Evolutionary conservation across 2,329 filamentous ascomycete species (phyloP), one percentile per base, ranked within the genome.

Genomic region (Phaeosphaeriaceae sp.): DNA sequence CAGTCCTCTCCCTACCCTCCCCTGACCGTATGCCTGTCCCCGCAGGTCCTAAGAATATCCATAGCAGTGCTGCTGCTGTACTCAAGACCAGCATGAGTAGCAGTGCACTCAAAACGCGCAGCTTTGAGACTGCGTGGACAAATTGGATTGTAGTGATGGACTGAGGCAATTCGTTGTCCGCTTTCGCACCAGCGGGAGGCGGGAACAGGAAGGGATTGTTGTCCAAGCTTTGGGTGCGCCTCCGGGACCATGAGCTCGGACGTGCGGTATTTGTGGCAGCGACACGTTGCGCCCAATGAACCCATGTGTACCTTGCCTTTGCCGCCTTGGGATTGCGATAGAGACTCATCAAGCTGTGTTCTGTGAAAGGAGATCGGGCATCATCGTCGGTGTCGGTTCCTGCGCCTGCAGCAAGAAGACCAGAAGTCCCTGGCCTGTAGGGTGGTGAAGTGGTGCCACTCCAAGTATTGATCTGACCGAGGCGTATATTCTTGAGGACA

Each of bases 201-300:
- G 48, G 19, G 48, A n/a, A 41, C 20, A 25, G 24, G 17, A 33
- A 21, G 13, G 40, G 6, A 21, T 50, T 31, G 10, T 47, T 31
- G 20, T 54, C 52, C 1, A 55, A 47, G 44, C 58, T 57, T 17
- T 41, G 36, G 48, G 58, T 45, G n/a, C 50, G 53, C 19, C 42
- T 51, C 11, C 27, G 53, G 20, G 41, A 49, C 2, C 9, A 22
- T 3, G 47, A n/a, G 17, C 20, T 21, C 1, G 20, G 53, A 11
- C 49, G 49, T 10, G 31, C 7, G 7, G 42, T 20, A 40, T 72
- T 69, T 1, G 56, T 54, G 5, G 56, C 60, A 20, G 70, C 65
- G 1, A 75, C 57, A 11, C 77, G 69, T 47, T 77, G 71, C 5
- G 76, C 79, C 79, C 79, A 81, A 46, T 80, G 73, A 15, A 82